Percentiles rank a stretch among this genome's conserved stretches.
Conservation (phyloP, 768 basidiomycete genomes). For the Phylloporus arenicola region DNA sequence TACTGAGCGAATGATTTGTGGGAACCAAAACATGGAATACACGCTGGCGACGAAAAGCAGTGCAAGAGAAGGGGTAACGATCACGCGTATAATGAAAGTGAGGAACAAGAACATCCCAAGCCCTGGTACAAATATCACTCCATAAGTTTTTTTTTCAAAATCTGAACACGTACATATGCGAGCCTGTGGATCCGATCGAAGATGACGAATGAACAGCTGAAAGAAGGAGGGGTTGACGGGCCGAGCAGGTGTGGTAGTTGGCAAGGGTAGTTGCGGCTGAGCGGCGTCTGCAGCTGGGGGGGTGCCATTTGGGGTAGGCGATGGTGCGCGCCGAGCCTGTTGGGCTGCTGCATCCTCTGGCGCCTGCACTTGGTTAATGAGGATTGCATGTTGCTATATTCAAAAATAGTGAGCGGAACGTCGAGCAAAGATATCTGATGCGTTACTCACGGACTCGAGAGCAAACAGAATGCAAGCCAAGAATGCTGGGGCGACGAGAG, state of each 20-base stretch:
- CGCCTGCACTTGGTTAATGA: conserved; percentile 78
- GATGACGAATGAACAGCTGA: conserved; percentile 50
- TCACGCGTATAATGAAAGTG: conserved; percentile 68
- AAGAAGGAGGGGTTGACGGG: conserved; percentile 30
- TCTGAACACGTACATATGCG: conserved; percentile 51
- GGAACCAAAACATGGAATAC: conserved; percentile 80
- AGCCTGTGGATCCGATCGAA: conserved; percentile 66
- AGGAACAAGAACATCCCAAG: conserved; percentile 62
- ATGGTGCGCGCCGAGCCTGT: conserved; percentile 15
- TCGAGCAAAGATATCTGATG: neutral
- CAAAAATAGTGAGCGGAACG: neutral
- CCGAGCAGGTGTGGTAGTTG: conserved; percentile 14
- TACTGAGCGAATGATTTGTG: conserved; percentile 77
- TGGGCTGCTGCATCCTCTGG: conserved; percentile 54
- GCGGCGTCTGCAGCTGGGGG: conserved; percentile 3
- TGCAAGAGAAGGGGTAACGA: conserved; percentile 60
- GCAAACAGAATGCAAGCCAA: conserved; percentile 74
- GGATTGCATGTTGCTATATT: conserved; percentile 72
- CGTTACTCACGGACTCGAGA: conserved; percentile 69
- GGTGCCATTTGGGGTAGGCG: conserved; percentile 4
- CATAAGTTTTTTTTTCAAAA: neutral
- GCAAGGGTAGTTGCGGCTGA: conserved; percentile 19
- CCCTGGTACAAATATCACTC: conserved; percentile 39
- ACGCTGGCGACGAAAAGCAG: conserved; percentile 60
- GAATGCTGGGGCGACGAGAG: conserved; percentile 80